Base-by-base conservation (phyloP, 306 rosid genomes). In the Casuarina equisetifolia region DNA sequence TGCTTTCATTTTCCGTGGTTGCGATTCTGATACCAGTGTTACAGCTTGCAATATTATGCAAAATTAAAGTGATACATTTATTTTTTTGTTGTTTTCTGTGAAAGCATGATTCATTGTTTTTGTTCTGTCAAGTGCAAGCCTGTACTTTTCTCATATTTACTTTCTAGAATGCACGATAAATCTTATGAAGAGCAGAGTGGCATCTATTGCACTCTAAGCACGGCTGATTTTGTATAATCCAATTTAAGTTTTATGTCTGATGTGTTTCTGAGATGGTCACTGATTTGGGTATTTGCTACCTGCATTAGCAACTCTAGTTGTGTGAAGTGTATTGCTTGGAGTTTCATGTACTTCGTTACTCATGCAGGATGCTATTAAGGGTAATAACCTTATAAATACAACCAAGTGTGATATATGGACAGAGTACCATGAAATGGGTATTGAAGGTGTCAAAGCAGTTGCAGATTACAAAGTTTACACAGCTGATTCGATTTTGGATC, bases 361-460 rank as follows among this genome's bases (percentile, higher is more conserved):
- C 15, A 8, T 17, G 61, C 87, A 92, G 97, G 91, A 75, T 38
- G 90, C 86, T 61, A 59, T 72, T 35, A 92, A 92, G 82, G 96
- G 96, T 53, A 82, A 85, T 78, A 83, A 67, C 86, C 81, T 80
- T 81, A 86, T 59, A 3, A 90, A 92, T 74, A 73, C 83, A 46
- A 86, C 89, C 69, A 75, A 69, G 67, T 92, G 97, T 76, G 97
- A 92, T 82, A 89, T 91, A 44, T 89, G 96, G 97, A 90, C 87
- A 6, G 97, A 90, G 82, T 92, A 92, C 82, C 91, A 86, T 75
- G 97, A 90, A 67, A 90, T 92, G 90, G 96, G 93, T 64, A 72
- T 84, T 53, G 92, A 86, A 75, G 91, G 97, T 67, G 78, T 90
- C 82, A 86, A 85, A 81, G 92, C 97, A 39, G 89, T 92, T 75